Evolutionary conservation across 441 rosid genomes (phyloP), one percentile per base, ranked within the genome.

Genomic region (Hura crepitans): DNA sequence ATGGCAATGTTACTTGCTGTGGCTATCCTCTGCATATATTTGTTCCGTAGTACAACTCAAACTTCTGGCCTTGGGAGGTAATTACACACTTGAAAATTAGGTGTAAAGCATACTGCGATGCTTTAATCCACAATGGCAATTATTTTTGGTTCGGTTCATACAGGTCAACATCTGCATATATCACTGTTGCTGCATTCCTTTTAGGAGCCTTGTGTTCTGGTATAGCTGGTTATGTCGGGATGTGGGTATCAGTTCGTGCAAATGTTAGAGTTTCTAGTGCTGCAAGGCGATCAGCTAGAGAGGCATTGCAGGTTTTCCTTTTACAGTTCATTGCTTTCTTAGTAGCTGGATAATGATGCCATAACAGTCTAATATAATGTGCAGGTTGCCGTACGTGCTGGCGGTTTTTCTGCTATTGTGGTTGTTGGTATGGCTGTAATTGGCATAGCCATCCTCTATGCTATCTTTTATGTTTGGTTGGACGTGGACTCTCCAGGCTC

Each of bases 181-280:
- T 90, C 74, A 95, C 97, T 78, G 99, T 92, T 72, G 95, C 91
- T 72, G 82, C 97, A 80, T 95, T 95, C 85, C 96, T 95, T 68
- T 75, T 95, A 80, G 99, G 99, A 37, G 98, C 99, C 35, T 65
- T 95, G 59, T 95, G 99, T 77, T 95, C 98, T 28, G 99, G 98
- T 80, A 65, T 83, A 70, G 99, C 98, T 2, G 99, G 98, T 69
- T 95, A 95, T 82, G 90, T 95, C 79, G 99, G 99, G 64, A 95
- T 95, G 97, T 95, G 99, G 98, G 98, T 95, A 69, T 95, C 97
- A 17, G 98, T 95, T 63, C 99, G 96, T 77, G 98, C 99, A 75
- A 95, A 95, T 83, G 99, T 91, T 65, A 88, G 98, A 75, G 99
- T 95, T 71, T 86, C 98, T 63, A 90, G 97, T 85, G 97, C 99